Evolutionary conservation across 805 yeast species (phyloP), one percentile per base, ranked within the genome.

Genomic region (Kuraishia ogatae): DNA sequence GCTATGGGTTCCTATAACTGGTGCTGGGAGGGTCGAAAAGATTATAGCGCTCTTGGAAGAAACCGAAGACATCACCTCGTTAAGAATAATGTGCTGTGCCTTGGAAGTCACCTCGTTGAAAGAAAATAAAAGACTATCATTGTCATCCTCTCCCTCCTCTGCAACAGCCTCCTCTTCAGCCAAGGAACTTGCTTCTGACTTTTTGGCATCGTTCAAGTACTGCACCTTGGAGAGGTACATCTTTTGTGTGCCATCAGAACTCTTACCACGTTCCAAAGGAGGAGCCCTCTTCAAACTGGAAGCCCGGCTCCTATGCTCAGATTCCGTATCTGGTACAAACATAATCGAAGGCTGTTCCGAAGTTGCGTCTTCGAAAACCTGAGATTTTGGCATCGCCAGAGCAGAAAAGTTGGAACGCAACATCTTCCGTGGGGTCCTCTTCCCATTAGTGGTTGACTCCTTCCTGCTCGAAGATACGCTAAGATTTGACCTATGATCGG

Each of bases 41-140:
- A 93, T 81, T 8, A 94, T 82, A 1, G 84, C 89, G 0, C 96
- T 82, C 22, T 74, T 71, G 5, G 73, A 70, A 0, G 97, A 89
- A 24, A 80, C 68, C 22, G 73, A 73, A 50, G 71, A 71, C 97
- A 93, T 92, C 57, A 93, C 73, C 60, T 90, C 96, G 67, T 93
- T 93, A 60, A 94, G 72, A 52, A 94, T 86, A 53, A 93, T 67
- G 66, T 92, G 96, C 67, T 93, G 99, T 0, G 96, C 94, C 60
- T 83, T 82, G 8, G 96, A 94, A 0, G 97, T 96, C n/a, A 93
- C 69, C 58, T 89, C 94, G 66, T 90, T 87, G 70, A 92, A 92
- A 1, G 87, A 79, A 46, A 67, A 61, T 2, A 26, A 53, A 15
- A 61, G 55, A 46, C 62, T 58, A 24, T 65, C 69, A 29, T 60